These are phyloP conservation scores for Neospora caninum DNA, from an alignment of 169 alveolate genomes.

Conservation along the genomic window DNA sequence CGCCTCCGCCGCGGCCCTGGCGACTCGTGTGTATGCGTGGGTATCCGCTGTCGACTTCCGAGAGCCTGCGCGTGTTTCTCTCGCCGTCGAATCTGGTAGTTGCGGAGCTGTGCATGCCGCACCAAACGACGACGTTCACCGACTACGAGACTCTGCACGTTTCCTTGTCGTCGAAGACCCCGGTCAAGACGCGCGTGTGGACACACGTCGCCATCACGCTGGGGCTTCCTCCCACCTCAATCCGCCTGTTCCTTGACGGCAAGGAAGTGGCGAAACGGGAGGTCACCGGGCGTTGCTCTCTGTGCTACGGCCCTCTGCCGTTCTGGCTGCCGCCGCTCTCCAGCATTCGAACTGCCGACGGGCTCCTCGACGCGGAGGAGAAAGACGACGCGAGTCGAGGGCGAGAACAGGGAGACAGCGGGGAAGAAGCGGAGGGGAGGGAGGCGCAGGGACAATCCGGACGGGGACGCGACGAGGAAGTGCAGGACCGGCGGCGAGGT, in stretches of 20 bases:
- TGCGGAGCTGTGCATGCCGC: conserved; percentile 49
- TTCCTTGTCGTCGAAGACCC: conserved; percentile 11
- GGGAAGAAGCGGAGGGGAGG: no score
- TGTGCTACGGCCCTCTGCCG: conserved; percentile 62
- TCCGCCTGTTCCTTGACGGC: conserved; percentile 45
- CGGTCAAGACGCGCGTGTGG: conserved; percentile 42
- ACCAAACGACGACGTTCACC: conserved; percentile 41
- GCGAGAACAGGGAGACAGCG: neutral
- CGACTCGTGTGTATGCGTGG: conserved; percentile 59
- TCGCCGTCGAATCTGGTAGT: conserved; percentile 50
- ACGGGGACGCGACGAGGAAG: no score
- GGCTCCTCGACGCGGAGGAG: neutral
- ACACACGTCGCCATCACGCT: conserved; percentile 50
- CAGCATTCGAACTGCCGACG: neutral
- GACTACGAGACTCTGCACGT: conserved; percentile 45
- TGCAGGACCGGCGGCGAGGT: no score
- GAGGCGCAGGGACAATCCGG: no score
- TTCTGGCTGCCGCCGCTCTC: conserved; percentile 59
- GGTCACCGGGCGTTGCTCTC: conserved; percentile 58
- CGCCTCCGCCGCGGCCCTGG: conserved; percentile 17
- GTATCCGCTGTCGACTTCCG: conserved; percentile 32
- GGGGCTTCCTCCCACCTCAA: conserved; percentile 31
- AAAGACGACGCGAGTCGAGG: neutral
- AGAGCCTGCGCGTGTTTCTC: conserved; percentile 42
- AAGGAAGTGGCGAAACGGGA: conserved; percentile 26